Conservation (phyloP, 345 rosid species). For the Eucalyptus shirleyi region DNA sequence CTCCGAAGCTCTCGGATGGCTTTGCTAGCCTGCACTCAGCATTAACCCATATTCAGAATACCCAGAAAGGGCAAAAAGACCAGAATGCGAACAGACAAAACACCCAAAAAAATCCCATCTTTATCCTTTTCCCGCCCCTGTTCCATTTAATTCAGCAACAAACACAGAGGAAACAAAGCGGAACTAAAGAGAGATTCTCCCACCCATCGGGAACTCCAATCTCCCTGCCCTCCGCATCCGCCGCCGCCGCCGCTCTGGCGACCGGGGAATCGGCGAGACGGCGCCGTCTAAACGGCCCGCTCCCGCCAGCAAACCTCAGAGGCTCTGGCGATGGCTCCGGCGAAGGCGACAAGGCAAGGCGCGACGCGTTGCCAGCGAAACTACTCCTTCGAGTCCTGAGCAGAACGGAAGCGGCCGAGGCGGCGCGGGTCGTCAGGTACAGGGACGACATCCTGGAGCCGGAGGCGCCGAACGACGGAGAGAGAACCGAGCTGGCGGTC, state of each 20-base stretch:
- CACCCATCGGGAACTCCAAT: constrained; percentile 6
- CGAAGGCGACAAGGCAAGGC: constrained; percentile 10
- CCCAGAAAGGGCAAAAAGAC: background rate
- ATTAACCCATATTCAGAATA: background rate
- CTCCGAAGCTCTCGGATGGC: constrained; percentile 29
- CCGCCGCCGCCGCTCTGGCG: constrained; percentile 26
- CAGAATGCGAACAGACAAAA: background rate
- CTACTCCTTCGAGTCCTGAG: constrained; percentile 1
- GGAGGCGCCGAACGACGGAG: background rate
- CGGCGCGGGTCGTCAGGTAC: constrained; percentile 1
- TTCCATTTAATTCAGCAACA: background rate
- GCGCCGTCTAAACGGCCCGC: constrained; percentile 1
- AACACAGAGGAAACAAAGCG: background rate
- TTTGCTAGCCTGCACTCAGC: constrained; percentile 10
- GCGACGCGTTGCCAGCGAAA: background rate
- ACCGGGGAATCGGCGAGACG: constrained; percentile 1
- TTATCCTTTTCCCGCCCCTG: background rate
- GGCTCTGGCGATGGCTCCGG: constrained; percentile 12
- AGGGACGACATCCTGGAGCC: constrained; percentile 14
- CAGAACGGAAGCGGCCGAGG: background rate
- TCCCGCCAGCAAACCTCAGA: constrained; percentile 5
- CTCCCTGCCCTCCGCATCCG: constrained; percentile 26
- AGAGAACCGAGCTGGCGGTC: background rate
- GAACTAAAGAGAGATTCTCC: background rate
- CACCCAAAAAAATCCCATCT: background rate